Percentiles rank a stretch among this genome's conserved stretches.
Evolutionary conservation across 495 filamentous ascomycete genomes (phyloP).

Genomic region (Xylaria flabelliformis): DNA sequence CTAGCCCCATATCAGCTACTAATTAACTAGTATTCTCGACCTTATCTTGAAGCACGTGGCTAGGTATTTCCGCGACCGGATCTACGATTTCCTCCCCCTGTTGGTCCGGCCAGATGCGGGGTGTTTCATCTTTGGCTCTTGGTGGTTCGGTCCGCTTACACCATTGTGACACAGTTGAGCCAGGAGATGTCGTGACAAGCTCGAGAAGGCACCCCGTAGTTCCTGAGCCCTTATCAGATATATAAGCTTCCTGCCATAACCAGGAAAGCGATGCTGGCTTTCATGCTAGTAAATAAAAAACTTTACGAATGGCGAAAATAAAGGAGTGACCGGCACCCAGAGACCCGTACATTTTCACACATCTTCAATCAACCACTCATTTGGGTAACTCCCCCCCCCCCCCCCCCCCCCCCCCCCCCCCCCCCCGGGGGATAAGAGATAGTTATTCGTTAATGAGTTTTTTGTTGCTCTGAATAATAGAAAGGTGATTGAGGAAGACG

Average conservation of each 20-base stretch:
- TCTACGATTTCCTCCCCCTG: neutral
- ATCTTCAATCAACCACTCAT: too few relatives aligned
- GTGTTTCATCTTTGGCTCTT: neutral
- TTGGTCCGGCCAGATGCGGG: conserved; percentile 1
- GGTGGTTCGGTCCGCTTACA: neutral
- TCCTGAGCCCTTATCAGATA: neutral
- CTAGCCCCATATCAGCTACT: neutral
- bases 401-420: too few relatives aligned
- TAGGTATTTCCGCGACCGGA: conserved; percentile 1
- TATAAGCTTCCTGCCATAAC: neutral
- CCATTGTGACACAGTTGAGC: neutral
- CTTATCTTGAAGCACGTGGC: neutral
- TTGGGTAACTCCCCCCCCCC: too few relatives aligned
- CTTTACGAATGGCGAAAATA: too few relatives aligned
- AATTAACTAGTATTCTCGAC: neutral
- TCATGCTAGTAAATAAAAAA: too few relatives aligned
- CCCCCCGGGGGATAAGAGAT: too few relatives aligned
- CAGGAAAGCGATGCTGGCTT: too few relatives aligned
- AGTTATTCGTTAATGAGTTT: too few relatives aligned
- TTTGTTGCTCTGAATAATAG: neutral
- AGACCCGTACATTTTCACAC: too few relatives aligned
- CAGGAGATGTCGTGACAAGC: neutral
- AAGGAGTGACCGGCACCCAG: too few relatives aligned
- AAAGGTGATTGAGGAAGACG: neutral
- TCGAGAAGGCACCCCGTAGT: neutral